phyloP scores from a whole-genome alignment of 169 alveolate genomes.

The Babesia microti region DNA sequence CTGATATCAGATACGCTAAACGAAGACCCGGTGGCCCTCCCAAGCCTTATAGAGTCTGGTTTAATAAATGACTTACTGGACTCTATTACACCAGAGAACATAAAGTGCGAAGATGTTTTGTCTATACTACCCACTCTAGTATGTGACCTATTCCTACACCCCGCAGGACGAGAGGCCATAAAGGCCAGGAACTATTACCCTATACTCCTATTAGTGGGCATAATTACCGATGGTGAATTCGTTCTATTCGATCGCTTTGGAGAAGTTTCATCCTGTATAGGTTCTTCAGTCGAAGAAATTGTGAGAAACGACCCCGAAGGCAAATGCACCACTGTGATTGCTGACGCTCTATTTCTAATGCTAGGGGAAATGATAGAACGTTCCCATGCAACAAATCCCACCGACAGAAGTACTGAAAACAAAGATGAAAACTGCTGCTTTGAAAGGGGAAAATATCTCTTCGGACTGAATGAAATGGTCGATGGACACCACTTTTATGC shows the following conservation, averaged over 20 bases:
- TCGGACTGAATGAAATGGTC: constrained; percentile 10
- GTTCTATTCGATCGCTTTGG: constrained; percentile 65
- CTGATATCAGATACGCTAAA: constrained; percentile 51
- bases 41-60: constrained; percentile 47
- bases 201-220: constrained; percentile 41
- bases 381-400: not conserved
- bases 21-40: constrained; percentile 61
- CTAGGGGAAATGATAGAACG: constrained; percentile 2
- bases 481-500: constrained; percentile 23
- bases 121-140: constrained; percentile 47
- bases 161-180: constrained; percentile 53
- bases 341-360: constrained; percentile 26
- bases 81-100: constrained; percentile 45
- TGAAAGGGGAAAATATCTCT: constrained; percentile 26
- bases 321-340: constrained; percentile 20
- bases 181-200: constrained; percentile 41
- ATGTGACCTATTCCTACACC: constrained; percentile 51
- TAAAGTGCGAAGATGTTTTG: constrained; percentile 54
- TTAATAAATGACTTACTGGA: constrained; percentile 44
- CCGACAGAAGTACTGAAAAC: constrained; percentile 15
- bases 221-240: constrained; percentile 46
- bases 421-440: constrained; percentile 7
- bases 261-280: constrained; percentile 60
- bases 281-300: constrained; percentile 29
- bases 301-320: constrained; percentile 19